phyloP scores from a whole-genome alignment of 257 asterid genomes.

The Nicotiana benthamiana region DNA sequence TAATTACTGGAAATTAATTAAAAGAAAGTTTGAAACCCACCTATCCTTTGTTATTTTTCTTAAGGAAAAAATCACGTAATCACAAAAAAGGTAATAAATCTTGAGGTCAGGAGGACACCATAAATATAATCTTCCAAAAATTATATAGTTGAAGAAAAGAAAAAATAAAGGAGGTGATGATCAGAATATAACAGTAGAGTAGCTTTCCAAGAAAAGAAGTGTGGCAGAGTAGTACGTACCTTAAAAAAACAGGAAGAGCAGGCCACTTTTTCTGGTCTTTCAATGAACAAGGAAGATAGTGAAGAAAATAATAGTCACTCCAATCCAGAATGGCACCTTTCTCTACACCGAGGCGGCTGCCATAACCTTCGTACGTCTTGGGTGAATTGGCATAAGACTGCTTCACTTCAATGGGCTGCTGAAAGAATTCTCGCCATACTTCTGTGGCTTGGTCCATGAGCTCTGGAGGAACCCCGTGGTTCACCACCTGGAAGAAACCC shows the following conservation, averaged over 20 bases:
- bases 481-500: slow-evolving; percentile 79
- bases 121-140: not conserved
- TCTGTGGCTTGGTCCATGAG: slow-evolving; percentile 52
- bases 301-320: slow-evolving; percentile 83
- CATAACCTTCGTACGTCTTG: slow-evolving; percentile 74
- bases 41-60: too few relatives aligned
- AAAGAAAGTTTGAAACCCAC: not conserved
- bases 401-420: slow-evolving; percentile 55
- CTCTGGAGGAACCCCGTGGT: slow-evolving; percentile 60
- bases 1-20: not conserved
- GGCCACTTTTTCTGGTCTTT: slow-evolving; percentile 79
- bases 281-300: slow-evolving; percentile 52
- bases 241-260: slow-evolving; percentile 40
- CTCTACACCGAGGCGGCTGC: slow-evolving; percentile 70
- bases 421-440: slow-evolving; percentile 66
- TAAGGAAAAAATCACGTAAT: too few relatives aligned
- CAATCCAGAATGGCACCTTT: slow-evolving; percentile 83
- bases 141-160: too few relatives aligned
- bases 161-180: not conserved
- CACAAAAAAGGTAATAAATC: not conserved
- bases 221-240: slow-evolving; percentile 24
- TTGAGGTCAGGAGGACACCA: not conserved
- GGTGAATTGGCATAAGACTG: slow-evolving; percentile 61
- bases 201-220: not conserved
- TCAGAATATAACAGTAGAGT: not conserved